phyloP scores from a whole-genome alignment of 2,329 filamentous ascomycete species.

The Trichoderma sp. region DNA sequence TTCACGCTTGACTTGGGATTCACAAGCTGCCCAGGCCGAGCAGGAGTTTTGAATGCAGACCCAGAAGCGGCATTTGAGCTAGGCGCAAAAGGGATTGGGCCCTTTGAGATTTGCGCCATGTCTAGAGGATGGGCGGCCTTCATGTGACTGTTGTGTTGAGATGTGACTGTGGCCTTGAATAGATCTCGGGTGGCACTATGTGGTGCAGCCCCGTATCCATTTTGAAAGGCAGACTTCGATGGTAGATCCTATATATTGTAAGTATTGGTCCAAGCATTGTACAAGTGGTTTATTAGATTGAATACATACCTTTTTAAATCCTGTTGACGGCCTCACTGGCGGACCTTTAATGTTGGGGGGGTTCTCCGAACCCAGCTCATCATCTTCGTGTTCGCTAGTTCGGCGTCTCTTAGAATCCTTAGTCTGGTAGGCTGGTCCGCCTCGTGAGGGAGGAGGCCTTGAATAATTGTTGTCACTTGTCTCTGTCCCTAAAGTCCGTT shows the following conservation, averaged over 20 bases:
- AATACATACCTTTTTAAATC: constrained; percentile 63
- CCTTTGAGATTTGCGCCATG: constrained; percentile 85
- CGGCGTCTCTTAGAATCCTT: constrained; percentile 79
- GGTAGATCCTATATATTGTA: constrained; percentile 58
- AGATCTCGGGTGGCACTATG: constrained; percentile 58
- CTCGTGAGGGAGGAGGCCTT: constrained; percentile 51
- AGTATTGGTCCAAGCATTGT: constrained; percentile 34
- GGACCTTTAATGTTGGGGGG: constrained; percentile 72
- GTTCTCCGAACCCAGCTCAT: constrained; percentile 62
- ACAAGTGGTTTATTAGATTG: constrained; percentile 29
- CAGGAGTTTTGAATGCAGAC: constrained; percentile 70
- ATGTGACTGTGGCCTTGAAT: constrained; percentile 68
- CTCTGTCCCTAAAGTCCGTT: constrained; percentile 72
- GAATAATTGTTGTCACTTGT: constrained; percentile 59
- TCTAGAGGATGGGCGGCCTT: constrained; percentile 73
- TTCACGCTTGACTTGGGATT: constrained; percentile 62
- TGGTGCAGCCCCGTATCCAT: constrained; percentile 64
- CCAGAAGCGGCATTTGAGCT: constrained; percentile 60
- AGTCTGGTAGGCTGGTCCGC: constrained; percentile 65
- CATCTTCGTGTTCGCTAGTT: constrained; percentile 72
- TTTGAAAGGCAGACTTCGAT: constrained; percentile 62
- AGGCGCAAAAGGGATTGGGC: constrained; percentile 86
- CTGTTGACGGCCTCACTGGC: constrained; percentile 79
- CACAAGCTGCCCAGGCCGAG: constrained; percentile 52
- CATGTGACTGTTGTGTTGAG: constrained; percentile 67